Conservation (phyloP, 2,329 filamentous ascomycete species). For the Akanthomyces lecanii region DNA sequence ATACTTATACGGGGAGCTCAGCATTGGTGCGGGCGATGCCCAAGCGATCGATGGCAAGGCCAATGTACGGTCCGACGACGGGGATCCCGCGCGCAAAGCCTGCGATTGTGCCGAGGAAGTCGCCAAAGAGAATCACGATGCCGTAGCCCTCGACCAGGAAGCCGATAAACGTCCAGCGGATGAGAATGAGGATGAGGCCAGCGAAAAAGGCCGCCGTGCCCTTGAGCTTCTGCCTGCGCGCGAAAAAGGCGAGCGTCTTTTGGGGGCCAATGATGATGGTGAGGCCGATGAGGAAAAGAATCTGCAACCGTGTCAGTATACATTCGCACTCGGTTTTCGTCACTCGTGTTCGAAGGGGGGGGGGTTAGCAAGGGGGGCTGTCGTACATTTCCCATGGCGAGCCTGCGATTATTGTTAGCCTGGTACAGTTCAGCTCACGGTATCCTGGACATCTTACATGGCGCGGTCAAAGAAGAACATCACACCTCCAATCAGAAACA, state of each 20-base stretch:
- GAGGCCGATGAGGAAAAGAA: conserved; percentile 95
- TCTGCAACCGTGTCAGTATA: conserved; percentile 47
- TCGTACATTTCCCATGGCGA: conserved; percentile 93
- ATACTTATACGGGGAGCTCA: conserved; percentile 69
- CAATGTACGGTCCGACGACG: conserved; percentile 81
- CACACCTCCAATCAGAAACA: conserved; percentile 92
- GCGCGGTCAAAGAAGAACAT: conserved; percentile 97
- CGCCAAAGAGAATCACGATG: conserved; percentile 88
- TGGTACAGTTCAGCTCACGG: not conserved
- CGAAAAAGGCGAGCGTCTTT: conserved; percentile 93
- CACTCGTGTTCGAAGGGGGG: conserved; percentile 15
- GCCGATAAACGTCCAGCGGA: conserved; percentile 87
- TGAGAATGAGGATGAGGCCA: conserved; percentile 78
- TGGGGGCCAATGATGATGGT: conserved; percentile 90
- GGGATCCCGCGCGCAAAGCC: conserved; percentile 82
- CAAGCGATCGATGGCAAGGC: conserved; percentile 64
- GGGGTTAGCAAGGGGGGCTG: conserved; percentile 12
- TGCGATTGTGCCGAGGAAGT: conserved; percentile 90
- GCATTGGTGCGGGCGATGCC: conserved; percentile 68
- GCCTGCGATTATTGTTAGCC: conserved; percentile 46
- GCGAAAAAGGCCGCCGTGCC: conserved; percentile 84
- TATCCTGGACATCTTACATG: conserved; percentile 56
- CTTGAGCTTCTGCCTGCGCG: conserved; percentile 84
- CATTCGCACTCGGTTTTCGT: not conserved
- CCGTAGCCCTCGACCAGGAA: conserved; percentile 91